Percentiles rank a stretch among this genome's conserved stretches.
Evolutionary conservation across 805 yeast species (phyloP).

Genomic region (Zygosaccharomyces pseudorouxii): DNA sequence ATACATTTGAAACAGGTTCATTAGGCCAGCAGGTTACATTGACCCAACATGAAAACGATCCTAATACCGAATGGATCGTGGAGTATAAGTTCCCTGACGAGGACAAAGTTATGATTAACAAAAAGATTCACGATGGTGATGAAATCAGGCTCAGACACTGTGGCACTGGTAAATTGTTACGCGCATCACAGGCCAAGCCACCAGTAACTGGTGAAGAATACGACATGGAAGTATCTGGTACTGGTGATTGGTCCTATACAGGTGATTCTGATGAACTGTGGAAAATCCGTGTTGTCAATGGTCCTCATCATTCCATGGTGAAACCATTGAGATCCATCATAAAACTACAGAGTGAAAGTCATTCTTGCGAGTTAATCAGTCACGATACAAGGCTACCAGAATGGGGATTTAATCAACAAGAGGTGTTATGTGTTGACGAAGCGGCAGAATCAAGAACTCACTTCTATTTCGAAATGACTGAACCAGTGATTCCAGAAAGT

Average conservation of each 20-base stretch:
- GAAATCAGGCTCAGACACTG: slow-evolving; percentile 66
- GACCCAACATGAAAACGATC: slow-evolving; percentile 53
- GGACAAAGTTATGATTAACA: slow-evolving; percentile 25
- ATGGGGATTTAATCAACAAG: slow-evolving; percentile 83
- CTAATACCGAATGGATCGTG: slow-evolving; percentile 69
- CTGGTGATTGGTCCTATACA: slow-evolving; percentile 55
- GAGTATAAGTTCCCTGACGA: slow-evolving; percentile 37
- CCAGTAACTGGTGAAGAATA: slow-evolving; percentile 90
- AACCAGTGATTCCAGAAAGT: not conserved
- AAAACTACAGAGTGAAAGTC: slow-evolving; percentile 60
- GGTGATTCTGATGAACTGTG: slow-evolving; percentile 72
- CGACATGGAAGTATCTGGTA: slow-evolving; percentile 72
- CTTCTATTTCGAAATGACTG: slow-evolving; percentile 62
- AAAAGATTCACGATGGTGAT: slow-evolving; percentile 47
- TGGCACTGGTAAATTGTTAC: slow-evolving; percentile 60
- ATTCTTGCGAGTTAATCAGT: slow-evolving; percentile 67
- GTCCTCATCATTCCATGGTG: slow-evolving; percentile 35
- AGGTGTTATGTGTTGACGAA: slow-evolving; percentile 76
- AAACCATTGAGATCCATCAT: slow-evolving; percentile 65
- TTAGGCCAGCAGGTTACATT: slow-evolving; percentile 76
- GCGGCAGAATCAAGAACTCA: slow-evolving; percentile 64
- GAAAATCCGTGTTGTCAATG: slow-evolving; percentile 49
- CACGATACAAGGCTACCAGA: slow-evolving; percentile 71
- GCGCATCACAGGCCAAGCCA: slow-evolving; percentile 66
- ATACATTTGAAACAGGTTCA: slow-evolving; percentile 59